A percentile compares a stretch with the other conserved stretches of the same genome.
Evolutionary conservation across 2,329 filamentous ascomycete genomes (phyloP).

Genomic region (Trichophyton verrucosum): DNA sequence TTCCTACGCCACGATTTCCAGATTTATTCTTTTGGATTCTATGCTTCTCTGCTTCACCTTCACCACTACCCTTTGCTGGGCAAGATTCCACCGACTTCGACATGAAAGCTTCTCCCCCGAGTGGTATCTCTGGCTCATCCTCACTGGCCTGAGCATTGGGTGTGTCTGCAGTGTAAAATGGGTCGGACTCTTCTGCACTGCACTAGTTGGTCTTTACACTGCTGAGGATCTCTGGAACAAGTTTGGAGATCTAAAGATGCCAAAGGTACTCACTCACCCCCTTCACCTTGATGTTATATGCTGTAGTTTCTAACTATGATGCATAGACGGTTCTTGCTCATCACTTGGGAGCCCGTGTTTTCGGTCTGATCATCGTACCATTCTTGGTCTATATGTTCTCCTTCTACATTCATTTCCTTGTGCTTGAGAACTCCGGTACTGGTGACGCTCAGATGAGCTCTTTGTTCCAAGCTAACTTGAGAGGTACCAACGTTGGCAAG

Average conservation of each 20-base stretch:
- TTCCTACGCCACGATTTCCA: constrained; percentile 96
- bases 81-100: constrained; percentile 85
- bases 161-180: constrained; percentile 98
- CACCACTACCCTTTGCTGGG: constrained; percentile 91
- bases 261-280: constrained; percentile 45
- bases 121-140: constrained; percentile 89
- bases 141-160: constrained; percentile 90
- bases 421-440: constrained; percentile 84
- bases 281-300: neutral
- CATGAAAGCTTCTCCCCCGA: constrained; percentile 74
- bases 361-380: constrained; percentile 80
- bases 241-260: constrained; percentile 89
- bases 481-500: constrained; percentile 84
- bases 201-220: constrained; percentile 89
- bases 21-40: constrained; percentile 94
- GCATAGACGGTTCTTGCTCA: constrained; percentile 46
- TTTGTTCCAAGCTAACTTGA: constrained; percentile 92
- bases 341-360: constrained; percentile 66
- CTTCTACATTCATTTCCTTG: constrained; percentile 87
- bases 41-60: constrained; percentile 99
- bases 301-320: neutral
- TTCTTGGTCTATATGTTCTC: constrained; percentile 88
- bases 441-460: constrained; percentile 99
- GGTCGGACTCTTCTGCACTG: constrained; percentile 91
- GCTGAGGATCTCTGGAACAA: constrained; percentile 96